phyloP scores from a whole-genome alignment of 331 rosid genomes.

The Acacia pycnantha region DNA sequence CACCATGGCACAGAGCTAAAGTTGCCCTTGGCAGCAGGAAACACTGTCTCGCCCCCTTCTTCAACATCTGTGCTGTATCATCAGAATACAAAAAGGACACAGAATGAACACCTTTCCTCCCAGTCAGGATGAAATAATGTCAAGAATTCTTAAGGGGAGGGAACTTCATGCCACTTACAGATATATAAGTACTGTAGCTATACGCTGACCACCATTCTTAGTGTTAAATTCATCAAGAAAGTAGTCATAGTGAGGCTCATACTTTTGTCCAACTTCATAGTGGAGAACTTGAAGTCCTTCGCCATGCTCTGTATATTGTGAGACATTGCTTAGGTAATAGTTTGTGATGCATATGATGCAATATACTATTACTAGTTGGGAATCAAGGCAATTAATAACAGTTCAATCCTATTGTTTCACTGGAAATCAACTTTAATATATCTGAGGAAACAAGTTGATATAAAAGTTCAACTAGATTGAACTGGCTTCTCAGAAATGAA shows the following conservation, averaged over 20 bases:
- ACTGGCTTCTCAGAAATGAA: constrained; percentile 2
- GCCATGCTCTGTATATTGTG: constrained; percentile 73
- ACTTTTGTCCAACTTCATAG: constrained; percentile 98
- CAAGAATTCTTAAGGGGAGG: constrained; percentile 21
- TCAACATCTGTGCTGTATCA: constrained; percentile 89
- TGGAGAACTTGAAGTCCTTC: constrained; percentile 99
- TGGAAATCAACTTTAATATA: constrained; percentile 1
- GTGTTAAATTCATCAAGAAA: constrained; percentile 87
- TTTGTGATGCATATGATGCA: constrained; percentile 18
- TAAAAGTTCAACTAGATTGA: neutral
- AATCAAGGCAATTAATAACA: neutral
- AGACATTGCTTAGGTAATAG: constrained; percentile 25
- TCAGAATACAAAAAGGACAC: constrained; percentile 24
- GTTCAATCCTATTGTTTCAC: neutral
- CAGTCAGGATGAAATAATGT: constrained; percentile 13
- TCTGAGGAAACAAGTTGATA: neutral
- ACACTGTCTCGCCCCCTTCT: constrained; percentile 99
- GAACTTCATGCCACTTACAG: constrained; percentile 64
- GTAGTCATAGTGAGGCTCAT: constrained; percentile 97
- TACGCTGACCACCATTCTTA: constrained; percentile 91
- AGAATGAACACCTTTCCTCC: constrained; percentile 19
- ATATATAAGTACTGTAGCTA: constrained; percentile 91
- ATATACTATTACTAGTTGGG: constrained; percentile 27
- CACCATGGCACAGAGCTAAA: constrained; percentile 94
- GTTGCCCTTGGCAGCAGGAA: constrained; percentile 94